phyloP scores from a whole-genome alignment of 768 basidiomycete species.

The Lactifluus rugatus region DNA sequence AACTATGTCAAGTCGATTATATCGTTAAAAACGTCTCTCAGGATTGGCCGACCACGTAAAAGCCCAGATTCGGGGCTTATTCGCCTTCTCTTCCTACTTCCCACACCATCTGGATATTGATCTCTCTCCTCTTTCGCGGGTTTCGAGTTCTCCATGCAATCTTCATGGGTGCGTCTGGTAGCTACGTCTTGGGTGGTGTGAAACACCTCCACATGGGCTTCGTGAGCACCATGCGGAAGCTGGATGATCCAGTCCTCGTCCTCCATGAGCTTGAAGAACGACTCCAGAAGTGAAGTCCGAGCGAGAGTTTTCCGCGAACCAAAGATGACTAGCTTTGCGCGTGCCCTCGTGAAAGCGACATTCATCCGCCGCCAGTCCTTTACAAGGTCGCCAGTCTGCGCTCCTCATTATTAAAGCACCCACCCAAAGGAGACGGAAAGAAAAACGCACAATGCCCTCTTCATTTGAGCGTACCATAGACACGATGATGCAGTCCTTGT shows the following conservation, averaged over 20 bases:
- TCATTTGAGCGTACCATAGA: conserved; percentile 89
- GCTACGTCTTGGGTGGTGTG: conserved; percentile 17
- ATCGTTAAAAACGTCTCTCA: conserved; percentile 51
- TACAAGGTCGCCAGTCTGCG: conserved; percentile 81
- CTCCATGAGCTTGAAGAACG: conserved; percentile 76
- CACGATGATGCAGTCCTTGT: conserved; percentile 92
- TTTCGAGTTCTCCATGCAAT: conserved; percentile 11
- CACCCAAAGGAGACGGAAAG: neutral
- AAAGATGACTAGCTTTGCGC: conserved; percentile 82
- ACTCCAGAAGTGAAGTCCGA: conserved; percentile 46
- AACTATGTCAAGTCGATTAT: conserved; percentile 11
- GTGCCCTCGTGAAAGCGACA: conserved; percentile 91
- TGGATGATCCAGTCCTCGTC: conserved; percentile 57
- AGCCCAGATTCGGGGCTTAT: conserved; percentile 32
- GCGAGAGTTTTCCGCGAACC: conserved; percentile 77
- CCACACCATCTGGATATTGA: conserved; percentile 9
- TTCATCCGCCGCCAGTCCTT: conserved; percentile 97
- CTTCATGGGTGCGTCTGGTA: neutral
- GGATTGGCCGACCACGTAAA: conserved; percentile 46
- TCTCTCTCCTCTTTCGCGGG: conserved; percentile 32
- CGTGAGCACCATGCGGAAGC: conserved; percentile 47
- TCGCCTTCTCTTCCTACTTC: conserved; percentile 30
- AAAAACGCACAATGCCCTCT: conserved; percentile 48
- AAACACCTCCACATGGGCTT: conserved; percentile 32
- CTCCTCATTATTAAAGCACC: neutral